A percentile compares a stretch with the other conserved stretches of the same genome.
phyloP scores from a whole-genome alignment of 192 early-diverging fungal species.

The Coemansia aciculifera region DNA sequence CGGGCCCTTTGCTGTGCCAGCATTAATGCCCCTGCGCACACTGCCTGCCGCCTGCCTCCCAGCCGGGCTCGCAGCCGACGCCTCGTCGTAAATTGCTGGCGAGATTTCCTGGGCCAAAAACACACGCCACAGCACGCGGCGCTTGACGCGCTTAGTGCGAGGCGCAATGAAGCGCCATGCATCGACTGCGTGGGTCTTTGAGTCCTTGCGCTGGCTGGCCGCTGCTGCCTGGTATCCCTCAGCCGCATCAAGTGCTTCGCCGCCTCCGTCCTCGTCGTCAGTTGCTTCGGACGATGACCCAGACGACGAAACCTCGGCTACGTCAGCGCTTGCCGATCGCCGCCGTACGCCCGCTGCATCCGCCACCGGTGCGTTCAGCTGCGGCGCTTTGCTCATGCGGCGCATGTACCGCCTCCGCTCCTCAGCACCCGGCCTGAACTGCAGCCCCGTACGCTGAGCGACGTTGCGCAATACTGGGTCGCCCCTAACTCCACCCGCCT shows the following conservation, averaged over 20 bases:
- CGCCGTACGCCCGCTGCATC: conserved; percentile 7
- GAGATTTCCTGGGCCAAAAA: conserved; percentile 55
- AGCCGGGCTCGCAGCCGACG: background rate
- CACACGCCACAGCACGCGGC: conserved; percentile 49
- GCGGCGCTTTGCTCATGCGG: conserved; percentile 50
- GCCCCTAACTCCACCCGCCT: conserved; percentile 18
- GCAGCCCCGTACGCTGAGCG: conserved; percentile 46
- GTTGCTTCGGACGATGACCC: background rate
- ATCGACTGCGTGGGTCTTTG: conserved; percentile 34
- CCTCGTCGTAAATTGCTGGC: conserved; percentile 35
- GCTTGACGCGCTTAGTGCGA: conserved; percentile 51
- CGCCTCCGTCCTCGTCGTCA: conserved; percentile 8
- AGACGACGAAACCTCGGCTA: background rate
- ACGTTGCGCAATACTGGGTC: conserved; percentile 52
- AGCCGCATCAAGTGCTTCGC: background rate
- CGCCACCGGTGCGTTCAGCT: conserved; percentile 24
- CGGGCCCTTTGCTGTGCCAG: conserved; percentile 18
- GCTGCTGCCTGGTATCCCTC: conserved; percentile 25
- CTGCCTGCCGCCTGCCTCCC: conserved; percentile 10
- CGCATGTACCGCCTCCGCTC: conserved; percentile 48
- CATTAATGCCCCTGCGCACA: conserved; percentile 24
- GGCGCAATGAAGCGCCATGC: conserved; percentile 50
- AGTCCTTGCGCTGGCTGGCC: conserved; percentile 22
- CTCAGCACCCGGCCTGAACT: conserved; percentile 46
- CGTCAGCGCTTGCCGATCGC: conserved; percentile 9